phyloP scores from a whole-genome alignment of 2,329 filamentous ascomycete genomes.

The Sclerotinia spermophila region DNA sequence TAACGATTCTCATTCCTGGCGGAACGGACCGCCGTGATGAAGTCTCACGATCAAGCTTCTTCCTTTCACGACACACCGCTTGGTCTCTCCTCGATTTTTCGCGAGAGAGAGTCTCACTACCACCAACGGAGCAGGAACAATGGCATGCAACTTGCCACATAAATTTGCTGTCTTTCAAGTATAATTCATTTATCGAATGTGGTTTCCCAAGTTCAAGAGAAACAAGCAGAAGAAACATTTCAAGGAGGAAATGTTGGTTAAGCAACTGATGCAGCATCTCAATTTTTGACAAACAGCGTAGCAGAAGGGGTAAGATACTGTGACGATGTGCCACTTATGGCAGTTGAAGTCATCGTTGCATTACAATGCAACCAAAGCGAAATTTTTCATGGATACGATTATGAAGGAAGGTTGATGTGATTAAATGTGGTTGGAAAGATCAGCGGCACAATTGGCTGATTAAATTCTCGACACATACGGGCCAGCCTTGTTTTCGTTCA shows the following conservation, averaged over 20 bases:
- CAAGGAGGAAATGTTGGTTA: not conserved
- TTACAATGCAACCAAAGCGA: not conserved
- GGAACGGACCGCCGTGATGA: not conserved
- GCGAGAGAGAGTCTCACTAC: not conserved
- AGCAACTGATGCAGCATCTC: not conserved
- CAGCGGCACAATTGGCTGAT: not conserved
- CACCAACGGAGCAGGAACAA: fast-evolving
- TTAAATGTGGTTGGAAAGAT: too few relatives aligned
- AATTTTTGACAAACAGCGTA: not conserved
- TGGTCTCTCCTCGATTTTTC: not conserved
- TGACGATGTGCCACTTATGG: not conserved
- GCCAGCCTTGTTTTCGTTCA: not conserved
- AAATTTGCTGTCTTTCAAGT: not conserved
- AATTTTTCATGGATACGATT: not conserved
- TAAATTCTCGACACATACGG: not conserved
- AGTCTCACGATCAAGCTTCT: not conserved
- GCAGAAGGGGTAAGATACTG: not conserved
- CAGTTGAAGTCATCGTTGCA: not conserved
- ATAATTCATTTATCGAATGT: too few relatives aligned
- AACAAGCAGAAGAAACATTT: not conserved
- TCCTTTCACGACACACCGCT: not conserved
- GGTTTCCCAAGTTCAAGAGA: too few relatives aligned
- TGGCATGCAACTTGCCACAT: not conserved
- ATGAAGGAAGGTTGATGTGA: not conserved
- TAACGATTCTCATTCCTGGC: not conserved